A percentile compares a stretch with the other conserved stretches of the same genome.
Evolutionary conservation across 2,329 filamentous ascomycete species (phyloP).

Genomic region (Paecilomyces fulvus): DNA sequence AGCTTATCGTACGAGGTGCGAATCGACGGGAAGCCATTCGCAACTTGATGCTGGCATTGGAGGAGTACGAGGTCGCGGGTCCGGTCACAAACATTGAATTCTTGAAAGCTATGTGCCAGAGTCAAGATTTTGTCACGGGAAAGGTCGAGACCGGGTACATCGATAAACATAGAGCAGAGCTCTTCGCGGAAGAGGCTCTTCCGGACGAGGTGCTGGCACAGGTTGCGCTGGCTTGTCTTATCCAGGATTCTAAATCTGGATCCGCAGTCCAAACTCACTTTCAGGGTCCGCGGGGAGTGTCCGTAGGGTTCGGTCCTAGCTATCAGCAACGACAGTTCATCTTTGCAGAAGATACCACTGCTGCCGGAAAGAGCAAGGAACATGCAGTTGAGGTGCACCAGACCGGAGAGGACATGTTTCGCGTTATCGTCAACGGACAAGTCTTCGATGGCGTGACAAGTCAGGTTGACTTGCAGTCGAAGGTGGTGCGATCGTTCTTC

Average conservation of each 20-base stretch:
- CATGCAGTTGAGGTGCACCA: constrained; percentile 46
- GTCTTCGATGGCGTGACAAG: constrained; percentile 40
- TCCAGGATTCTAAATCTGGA: constrained; percentile 34
- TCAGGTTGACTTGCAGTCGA: constrained; percentile 36
- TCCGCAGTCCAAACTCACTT: constrained; percentile 16
- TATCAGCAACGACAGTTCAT: constrained; percentile 57
- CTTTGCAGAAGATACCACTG: constrained; percentile 41
- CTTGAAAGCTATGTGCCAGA: constrained; percentile 76
- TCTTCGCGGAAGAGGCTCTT: constrained; percentile 59
- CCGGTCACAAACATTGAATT: constrained; percentile 96
- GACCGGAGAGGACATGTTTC: constrained; percentile 40
- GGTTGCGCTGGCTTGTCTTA: constrained; percentile 68
- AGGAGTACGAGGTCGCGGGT: constrained; percentile 86
- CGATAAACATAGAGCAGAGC: constrained; percentile 69
- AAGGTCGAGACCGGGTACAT: constrained; percentile 96
- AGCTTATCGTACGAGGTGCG: constrained; percentile 81
- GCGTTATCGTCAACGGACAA: constrained; percentile 38
- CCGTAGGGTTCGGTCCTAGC: constrained; percentile 52
- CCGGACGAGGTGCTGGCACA: constrained; percentile 73
- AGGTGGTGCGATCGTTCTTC: constrained; percentile 65
- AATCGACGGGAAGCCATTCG: constrained; percentile 73
- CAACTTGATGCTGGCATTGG: constrained; percentile 70
- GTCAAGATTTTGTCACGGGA: constrained; percentile 72
- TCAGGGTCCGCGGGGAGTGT: constrained; percentile 18
- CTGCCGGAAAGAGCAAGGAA: constrained; percentile 33